These are phyloP conservation scores for Ambrosia hybrid DNA, from an alignment of 140 eudicot genomes.

Conservation along the genomic window DNA sequence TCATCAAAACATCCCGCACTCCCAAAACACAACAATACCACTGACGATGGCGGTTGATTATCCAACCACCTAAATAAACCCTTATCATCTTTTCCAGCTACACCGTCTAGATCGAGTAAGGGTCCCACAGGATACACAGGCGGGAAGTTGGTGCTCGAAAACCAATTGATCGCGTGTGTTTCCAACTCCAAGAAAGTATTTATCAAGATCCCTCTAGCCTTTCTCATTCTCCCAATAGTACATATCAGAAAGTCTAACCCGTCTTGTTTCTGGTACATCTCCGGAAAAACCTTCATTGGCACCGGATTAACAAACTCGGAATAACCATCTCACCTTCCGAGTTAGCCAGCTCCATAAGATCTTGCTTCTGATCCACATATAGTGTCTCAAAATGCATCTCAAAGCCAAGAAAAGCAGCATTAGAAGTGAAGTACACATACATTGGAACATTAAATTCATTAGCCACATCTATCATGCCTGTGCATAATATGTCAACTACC, in stretches of 20 bases:
- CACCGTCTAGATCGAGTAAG: constrained; percentile 24
- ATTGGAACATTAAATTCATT: constrained; percentile 40
- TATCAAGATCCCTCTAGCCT: constrained; percentile 39
- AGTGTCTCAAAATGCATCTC: constrained; percentile 30
- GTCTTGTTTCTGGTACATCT: constrained; percentile 4
- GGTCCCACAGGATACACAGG: constrained; percentile 57
- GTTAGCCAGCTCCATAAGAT: constrained; percentile 23
- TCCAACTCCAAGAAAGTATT: constrained; percentile 49
- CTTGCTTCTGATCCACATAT: constrained; percentile 15
- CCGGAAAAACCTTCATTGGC: constrained; percentile 35
- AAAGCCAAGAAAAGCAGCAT: constrained; percentile 36
- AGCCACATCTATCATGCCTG: constrained; percentile 43
- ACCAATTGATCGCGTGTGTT: constrained; percentile 36
- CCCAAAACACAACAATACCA: constrained; percentile 51
- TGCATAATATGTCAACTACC: constrained; percentile 40
- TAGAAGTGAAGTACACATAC: constrained; percentile 37
- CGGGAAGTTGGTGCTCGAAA: constrained; percentile 28
- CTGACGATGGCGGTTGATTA: constrained; percentile 45
- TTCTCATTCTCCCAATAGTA: constrained; percentile 17
- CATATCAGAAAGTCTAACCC: constrained; percentile 22
- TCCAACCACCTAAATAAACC: constrained; percentile 30
- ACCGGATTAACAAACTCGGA: constrained; percentile 41
- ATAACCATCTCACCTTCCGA: constrained; percentile 23
- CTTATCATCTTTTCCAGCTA: constrained; percentile 8
- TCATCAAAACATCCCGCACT: constrained; percentile 38